Base-by-base conservation (phyloP, 148 eudicot species). In the Cornus kousa region DNA sequence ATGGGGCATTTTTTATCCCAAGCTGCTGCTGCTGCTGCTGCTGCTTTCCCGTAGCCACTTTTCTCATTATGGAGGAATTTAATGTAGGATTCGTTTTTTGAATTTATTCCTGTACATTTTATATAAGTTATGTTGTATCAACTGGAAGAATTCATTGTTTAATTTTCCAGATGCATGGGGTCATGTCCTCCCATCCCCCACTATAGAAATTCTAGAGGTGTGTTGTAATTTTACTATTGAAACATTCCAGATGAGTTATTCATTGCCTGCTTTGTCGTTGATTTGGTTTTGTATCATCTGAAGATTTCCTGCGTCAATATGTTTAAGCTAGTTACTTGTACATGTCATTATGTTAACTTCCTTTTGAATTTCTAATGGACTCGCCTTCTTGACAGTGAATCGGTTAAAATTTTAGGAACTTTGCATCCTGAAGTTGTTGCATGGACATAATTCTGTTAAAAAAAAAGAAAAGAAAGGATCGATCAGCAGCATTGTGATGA, bases 61-160 rank as follows among this genome's bases (percentile, higher is more conserved):
- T 13, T 19, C 20, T 57, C 20, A 19, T 57, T 1, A 0, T 57
- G 62, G 62, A n/a, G 62, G 20, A 57, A 13, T 57, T 16, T 19
- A 3, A 57, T 13, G 62, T 57, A 57, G 17, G 20, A 57, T 16
- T 16, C 13, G 20, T 13, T 24, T 35, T 35, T 70, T 70, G 12
- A 17, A 37, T 70, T 39, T 39, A 39, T 70, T 39, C 72, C 19
- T 70, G 72, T 70, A 70, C 50, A 70, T 70, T 16, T 68, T 2
- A 19, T 46, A 14, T 70, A 39, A 70, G 46, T 39, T 28, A 20
- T 70, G 72, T 37, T 70, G 72, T 70, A 70, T 70, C 72, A 70
- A 37, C n/a, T 39, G 9, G 50, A 39, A 70, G 72, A 70, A 35
- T 7, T 35, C 13, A 70, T 70, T 35, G 22, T 17, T 57, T 57